Percentiles rank a stretch among this genome's conserved stretches.
phyloP scores from a whole-genome alignment of 768 basidiomycete species.

The Termitomyces sp. region DNA sequence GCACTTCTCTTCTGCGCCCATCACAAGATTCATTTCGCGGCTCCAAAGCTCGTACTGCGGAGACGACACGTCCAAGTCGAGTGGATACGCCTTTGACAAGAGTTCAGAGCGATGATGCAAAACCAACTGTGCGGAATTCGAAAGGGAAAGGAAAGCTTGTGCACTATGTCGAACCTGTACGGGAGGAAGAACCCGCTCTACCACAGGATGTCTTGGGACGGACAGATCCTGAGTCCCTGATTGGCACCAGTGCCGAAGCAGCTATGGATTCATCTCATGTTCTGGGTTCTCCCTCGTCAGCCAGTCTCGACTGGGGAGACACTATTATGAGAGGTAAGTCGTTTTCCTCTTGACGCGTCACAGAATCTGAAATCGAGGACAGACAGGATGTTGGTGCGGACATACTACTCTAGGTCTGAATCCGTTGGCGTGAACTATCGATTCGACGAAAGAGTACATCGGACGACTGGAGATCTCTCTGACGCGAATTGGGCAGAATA shows the following conservation, averaged over 20 bases:
- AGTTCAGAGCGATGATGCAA: constrained; percentile 8
- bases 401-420: constrained; percentile 58
- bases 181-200: constrained; percentile 32
- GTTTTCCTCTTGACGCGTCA: constrained; percentile 8
- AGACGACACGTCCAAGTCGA: constrained; percentile 16
- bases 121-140: constrained; percentile 18
- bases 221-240: constrained; percentile 42
- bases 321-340: constrained; percentile 68
- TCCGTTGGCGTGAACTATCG: constrained; percentile 28
- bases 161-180: constrained; percentile 30
- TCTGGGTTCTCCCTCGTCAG: constrained; percentile 11
- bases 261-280: constrained; percentile 14
- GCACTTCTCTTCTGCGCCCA: constrained; percentile 14
- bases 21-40: background rate
- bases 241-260: constrained; percentile 64
- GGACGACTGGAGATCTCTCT: constrained; percentile 53
- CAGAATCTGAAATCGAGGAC: background rate
- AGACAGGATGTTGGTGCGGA: constrained; percentile 90
- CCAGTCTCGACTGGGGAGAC: constrained; percentile 37
- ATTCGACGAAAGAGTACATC: constrained; percentile 68
- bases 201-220: constrained; percentile 67
- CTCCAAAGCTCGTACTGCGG: constrained; percentile 12
- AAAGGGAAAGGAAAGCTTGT: constrained; percentile 31
- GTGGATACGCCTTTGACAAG: constrained; percentile 10
- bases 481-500: constrained; percentile 77